These are phyloP conservation scores for Trichophyton verrucosum DNA, from an alignment of 2,329 filamentous ascomycete genomes.

Conservation along the genomic window DNA sequence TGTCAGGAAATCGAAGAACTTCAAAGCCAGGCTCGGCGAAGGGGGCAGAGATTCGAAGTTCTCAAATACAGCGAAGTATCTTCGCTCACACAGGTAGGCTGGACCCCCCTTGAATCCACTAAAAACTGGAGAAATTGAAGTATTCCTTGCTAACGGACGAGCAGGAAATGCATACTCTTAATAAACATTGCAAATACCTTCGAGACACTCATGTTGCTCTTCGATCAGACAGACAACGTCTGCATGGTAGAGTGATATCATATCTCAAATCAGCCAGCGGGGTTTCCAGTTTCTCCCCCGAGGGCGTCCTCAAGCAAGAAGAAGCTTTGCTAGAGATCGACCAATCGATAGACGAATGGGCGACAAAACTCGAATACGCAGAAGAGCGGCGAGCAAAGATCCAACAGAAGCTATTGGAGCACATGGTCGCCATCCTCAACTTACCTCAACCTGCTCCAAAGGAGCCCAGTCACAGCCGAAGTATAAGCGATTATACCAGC, in stretches of 20 bases:
- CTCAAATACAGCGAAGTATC: slow-evolving; percentile 18
- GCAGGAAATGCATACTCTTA: slow-evolving; percentile 61
- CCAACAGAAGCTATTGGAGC: slow-evolving; percentile 68
- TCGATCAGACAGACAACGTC: slow-evolving; percentile 60
- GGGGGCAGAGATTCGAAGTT: slow-evolving; percentile 19
- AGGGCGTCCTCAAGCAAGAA: slow-evolving; percentile 66
- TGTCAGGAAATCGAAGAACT: slow-evolving; percentile 16
- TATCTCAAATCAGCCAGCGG: slow-evolving; percentile 61
- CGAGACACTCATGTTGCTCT: slow-evolving; percentile 64
- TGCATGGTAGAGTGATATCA: slow-evolving; percentile 64
- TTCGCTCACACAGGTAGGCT: slow-evolving; percentile 18
- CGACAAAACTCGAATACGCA: slow-evolving; percentile 64
- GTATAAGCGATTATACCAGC: slow-evolving; percentile 24
- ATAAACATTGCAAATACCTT: slow-evolving; percentile 66
- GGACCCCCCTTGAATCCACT: neutral
- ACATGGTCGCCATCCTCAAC: slow-evolving; percentile 59
- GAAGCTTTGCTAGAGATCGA: slow-evolving; percentile 67
- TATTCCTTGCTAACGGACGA: neutral
- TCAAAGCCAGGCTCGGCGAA: slow-evolving; percentile 16
- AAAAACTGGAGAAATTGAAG: neutral
- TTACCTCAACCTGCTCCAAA: slow-evolving; percentile 42
- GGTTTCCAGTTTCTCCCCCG: slow-evolving; percentile 57
- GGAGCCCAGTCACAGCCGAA: slow-evolving; percentile 37
- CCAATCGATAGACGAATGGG: slow-evolving; percentile 67
- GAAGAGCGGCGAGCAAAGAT: slow-evolving; percentile 65